Base-by-base conservation (phyloP, 108 stramenopile genomes). In the Seminavis robusta region DNA sequence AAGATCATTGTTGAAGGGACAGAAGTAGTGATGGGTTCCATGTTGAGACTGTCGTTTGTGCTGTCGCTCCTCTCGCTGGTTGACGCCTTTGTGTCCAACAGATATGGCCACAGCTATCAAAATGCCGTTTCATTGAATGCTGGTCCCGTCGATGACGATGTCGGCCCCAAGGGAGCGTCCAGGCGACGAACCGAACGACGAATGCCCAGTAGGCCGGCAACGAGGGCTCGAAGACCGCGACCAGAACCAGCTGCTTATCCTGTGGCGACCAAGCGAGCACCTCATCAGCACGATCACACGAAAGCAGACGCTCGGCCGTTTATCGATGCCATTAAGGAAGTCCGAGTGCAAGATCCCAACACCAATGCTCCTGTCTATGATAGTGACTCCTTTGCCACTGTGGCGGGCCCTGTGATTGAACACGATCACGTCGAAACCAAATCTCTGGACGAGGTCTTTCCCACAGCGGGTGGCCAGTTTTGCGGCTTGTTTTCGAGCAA, bases 221-320 rank as follows among this genome's bases (percentile, higher is more conserved):
- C 39, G 2, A 5, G 19, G 20, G 19, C 4, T 19, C 16, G 39
- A 40, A 40, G 39, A 40, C 39, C 16, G 5, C 39, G 5, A 40
- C 4, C 59, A 26, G 6, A 3, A 13, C n/a, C 41, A 11, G 20
- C 37, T 17, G 31, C 28, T 48, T 16, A 30, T 20, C 9, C 34
- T 33, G 46, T 21, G 0, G 56, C 50, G 26, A 58, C 34, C 27
- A 42, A 56, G 25, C 50, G 73, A 32, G 73, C 73, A 9, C 73
- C 73, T 0, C 73, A 74, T 47, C 73, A 74, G 48, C 70, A 63
- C 17, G 73, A 74, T 33, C 73, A 74, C 30, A 50, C 53, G 1
- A 65, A 65, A 49, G 73, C 45, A 21, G 69, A 69, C 28, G 73
- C 73, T 21, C 30, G 73, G 17, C 69, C 73, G 17, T 70, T 69